Percentiles rank a stretch among this genome's conserved stretches.
Evolutionary conservation across 2,329 filamentous ascomycete species (phyloP).

Genomic region (Stylonectria norvegica): DNA sequence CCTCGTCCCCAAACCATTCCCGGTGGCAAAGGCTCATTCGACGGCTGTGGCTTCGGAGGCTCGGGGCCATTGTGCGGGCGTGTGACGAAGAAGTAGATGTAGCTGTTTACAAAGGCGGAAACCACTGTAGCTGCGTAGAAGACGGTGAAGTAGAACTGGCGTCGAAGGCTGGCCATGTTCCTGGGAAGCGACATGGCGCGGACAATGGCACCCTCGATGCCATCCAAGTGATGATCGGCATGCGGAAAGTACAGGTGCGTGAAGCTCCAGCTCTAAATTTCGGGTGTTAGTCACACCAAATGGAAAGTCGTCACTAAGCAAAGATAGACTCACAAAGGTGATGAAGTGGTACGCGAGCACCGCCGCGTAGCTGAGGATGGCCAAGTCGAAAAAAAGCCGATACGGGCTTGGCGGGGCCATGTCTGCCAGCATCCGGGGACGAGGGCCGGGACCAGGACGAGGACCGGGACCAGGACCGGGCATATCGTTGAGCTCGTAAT

Average conservation of each 20-base stretch:
- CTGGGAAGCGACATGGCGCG: slow-evolving; percentile 44
- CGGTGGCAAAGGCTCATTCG: too few relatives aligned
- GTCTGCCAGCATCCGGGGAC: too few relatives aligned
- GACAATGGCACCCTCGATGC: slow-evolving; percentile 36
- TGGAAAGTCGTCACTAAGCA: neutral
- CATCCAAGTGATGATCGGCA: slow-evolving; percentile 34
- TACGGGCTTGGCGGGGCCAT: too few relatives aligned
- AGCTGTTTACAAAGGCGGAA: slow-evolving; percentile 48
- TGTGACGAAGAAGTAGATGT: slow-evolving; percentile 48
- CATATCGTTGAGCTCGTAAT: slow-evolving; percentile 44
- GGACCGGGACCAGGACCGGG: too few relatives aligned
- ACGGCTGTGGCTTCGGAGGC: too few relatives aligned
- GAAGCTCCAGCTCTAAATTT: slow-evolving; percentile 46
- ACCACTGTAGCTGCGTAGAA: slow-evolving; percentile 47
- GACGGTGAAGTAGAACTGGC: slow-evolving; percentile 47
- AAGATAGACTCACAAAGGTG: slow-evolving; percentile 40
- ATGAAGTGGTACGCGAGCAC: slow-evolving; percentile 45
- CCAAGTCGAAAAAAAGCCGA: slow-evolving; percentile 50
- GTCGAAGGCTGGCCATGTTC: slow-evolving; percentile 38
- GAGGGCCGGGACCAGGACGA: too few relatives aligned
- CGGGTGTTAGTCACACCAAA: neutral
- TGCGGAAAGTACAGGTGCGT: slow-evolving; percentile 50
- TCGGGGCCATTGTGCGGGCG: slow-evolving; percentile 28
- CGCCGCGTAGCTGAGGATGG: slow-evolving; percentile 41
- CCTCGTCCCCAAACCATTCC: too few relatives aligned